Base-by-base conservation (phyloP, 2,329 filamentous ascomycete species). In the Colletotrichum echinochloae region DNA sequence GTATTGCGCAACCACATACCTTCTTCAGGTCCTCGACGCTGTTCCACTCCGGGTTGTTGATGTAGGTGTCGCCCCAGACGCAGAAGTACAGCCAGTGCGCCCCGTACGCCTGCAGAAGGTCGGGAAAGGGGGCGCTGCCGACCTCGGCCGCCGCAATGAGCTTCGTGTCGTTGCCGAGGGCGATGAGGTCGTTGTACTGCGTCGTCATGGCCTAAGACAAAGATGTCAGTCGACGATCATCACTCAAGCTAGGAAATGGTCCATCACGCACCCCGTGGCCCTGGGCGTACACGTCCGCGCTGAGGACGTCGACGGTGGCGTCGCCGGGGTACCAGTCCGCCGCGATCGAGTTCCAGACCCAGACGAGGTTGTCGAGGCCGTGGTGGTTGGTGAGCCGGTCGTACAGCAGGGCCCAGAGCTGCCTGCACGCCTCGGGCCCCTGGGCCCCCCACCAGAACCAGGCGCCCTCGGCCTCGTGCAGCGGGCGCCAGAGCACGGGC, bases 361-460 rank as follows among this genome's bases (percentile, higher is more conserved):
- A 87, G 57, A 87, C 75, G 12, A 87, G 73, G 73, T 87, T 87
- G 72, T 84, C 81, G 26, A 87, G 73, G 2, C 75, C 72, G 73
- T 86, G 85, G 59, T 83, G 73, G 41, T 79, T 79, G 0, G 83
- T 85, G 39, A 85, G 74, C 1, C 84, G 78, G 51, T 84, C 79
- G 63, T 84, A 85, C 57, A 87, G 46, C 4, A 86, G 74, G 1
- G 74, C 73, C 65, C 78, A 86, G 5, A 86, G 77, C 74, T 83
- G 77, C 77, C 85, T 85, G 71, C 76, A 78, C 6, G 83, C 77
- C 74, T 82, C 84, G 3, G 84, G 77, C 0, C 84, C 83, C 71
- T 83, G 79, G 1, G 84, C 84, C 8, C 84, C 84, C 85, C 85
- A 86, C 84, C 84, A 87, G 78, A 86, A 87, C 85, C 84, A 87